Evolutionary conservation across 2,329 filamentous ascomycete species (phyloP).

Genomic region (Cytospora mali): DNA sequence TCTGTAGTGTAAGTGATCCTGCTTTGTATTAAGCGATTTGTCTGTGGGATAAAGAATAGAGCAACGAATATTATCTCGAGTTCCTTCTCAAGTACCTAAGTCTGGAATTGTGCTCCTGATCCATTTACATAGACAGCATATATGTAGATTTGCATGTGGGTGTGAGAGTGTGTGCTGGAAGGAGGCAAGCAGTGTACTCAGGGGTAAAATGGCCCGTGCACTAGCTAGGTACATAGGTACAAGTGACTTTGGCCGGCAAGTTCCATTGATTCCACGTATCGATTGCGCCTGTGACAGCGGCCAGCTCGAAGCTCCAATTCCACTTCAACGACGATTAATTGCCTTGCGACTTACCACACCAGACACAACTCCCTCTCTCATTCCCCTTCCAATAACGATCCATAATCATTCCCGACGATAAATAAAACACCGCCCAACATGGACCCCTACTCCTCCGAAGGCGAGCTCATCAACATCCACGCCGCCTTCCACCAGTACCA

Average conservation of each 20-base stretch:
- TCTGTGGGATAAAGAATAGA: neutral
- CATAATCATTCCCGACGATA: neutral
- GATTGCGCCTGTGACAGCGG: slow-evolving; percentile 20
- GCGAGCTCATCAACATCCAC: slow-evolving; percentile 72
- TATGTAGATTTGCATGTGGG: neutral
- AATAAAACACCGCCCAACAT: slow-evolving; percentile 44
- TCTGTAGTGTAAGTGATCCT: neutral
- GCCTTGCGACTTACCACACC: neutral
- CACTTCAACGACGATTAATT: slow-evolving; percentile 3
- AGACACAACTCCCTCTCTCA: neutral
- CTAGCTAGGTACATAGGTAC: neutral
- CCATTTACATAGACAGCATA: neutral
- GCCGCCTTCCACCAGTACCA: slow-evolving; percentile 78
- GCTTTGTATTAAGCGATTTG: neutral
- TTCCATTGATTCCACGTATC: slow-evolving; percentile 9
- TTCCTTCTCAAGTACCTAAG: no score
- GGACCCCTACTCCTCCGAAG: slow-evolving; percentile 72
- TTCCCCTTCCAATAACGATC: neutral
- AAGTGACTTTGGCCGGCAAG: slow-evolving; percentile 1
- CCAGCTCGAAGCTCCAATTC: slow-evolving; percentile 13
- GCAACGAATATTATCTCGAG: neutral
- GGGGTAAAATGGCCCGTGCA: slow-evolving; percentile 15
- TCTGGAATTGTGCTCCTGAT: neutral
- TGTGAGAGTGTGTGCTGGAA: neutral
- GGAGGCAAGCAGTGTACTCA: neutral